phyloP scores from a whole-genome alignment of 75 land plant genomes.

The Pinus tabuliformis region DNA sequence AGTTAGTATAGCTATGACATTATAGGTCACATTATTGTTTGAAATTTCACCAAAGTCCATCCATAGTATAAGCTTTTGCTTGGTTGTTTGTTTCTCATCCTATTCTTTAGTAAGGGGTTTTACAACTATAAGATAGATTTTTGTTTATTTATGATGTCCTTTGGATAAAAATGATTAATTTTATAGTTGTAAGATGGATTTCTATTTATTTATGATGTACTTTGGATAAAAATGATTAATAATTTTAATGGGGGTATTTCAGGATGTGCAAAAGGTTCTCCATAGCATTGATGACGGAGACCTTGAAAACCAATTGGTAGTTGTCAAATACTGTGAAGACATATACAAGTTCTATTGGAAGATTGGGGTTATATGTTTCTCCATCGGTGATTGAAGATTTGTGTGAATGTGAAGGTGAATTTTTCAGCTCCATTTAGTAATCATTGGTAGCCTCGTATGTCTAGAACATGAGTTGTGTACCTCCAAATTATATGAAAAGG shows the following conservation, averaged over 20 bases:
- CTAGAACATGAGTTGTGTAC: conserved; percentile 42
- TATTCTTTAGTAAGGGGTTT: too few species aligned
- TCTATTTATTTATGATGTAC: not conserved
- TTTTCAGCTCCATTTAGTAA: not conserved
- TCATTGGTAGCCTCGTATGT: not conserved
- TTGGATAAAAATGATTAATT: not conserved
- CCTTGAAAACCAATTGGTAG: conserved; percentile 70
- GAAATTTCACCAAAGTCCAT: too few species aligned
- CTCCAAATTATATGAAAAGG: conserved; percentile 64
- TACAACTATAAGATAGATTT: too few species aligned
- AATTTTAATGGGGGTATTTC: not conserved
- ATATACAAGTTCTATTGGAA: conserved; percentile 73
- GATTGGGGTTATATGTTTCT: conserved; percentile 39
- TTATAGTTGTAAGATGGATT: too few species aligned
- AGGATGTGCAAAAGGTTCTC: conserved; percentile 60
- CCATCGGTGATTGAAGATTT: not conserved
- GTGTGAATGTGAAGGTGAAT: not conserved
- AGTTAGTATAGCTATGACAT: too few species aligned
- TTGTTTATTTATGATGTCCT: too few species aligned
- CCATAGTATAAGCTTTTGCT: too few species aligned
- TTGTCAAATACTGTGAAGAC: conserved; percentile 87
- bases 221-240: not conserved
- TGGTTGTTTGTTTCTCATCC: too few species aligned
- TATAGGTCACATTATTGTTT: too few species aligned
- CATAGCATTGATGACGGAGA: conserved; percentile 76